These are phyloP conservation scores for Nicotiana rustica DNA, from an alignment of 305 asterid genomes.

Conservation along the genomic window DNA sequence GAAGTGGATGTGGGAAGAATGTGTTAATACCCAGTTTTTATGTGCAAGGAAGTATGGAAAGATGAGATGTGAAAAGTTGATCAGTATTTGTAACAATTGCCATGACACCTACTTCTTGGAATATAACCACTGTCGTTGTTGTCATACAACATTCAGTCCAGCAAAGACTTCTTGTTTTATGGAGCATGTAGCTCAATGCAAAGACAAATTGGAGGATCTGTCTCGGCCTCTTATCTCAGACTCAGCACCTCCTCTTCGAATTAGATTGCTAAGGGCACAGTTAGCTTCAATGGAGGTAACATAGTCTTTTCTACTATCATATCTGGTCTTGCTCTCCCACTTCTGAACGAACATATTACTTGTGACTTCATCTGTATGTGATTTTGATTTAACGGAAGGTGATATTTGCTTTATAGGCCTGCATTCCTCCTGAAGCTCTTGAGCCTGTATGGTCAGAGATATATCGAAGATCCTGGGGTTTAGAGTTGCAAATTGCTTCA, in stretches of 20 bases:
- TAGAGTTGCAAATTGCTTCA: constrained; percentile 63
- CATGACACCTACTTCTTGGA: constrained; percentile 54
- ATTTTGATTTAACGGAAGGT: constrained; percentile 33
- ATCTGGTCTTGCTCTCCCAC: not conserved
- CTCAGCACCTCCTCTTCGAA: constrained; percentile 58
- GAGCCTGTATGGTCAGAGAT: constrained; percentile 74
- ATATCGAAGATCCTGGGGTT: constrained; percentile 64
- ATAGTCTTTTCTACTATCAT: constrained; percentile 32
- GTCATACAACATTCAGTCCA: constrained; percentile 54
- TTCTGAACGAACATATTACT: constrained; percentile 24
- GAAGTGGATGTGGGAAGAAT: constrained; percentile 85
- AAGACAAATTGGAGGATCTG: constrained; percentile 49
- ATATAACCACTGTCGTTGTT: constrained; percentile 64
- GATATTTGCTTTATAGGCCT: constrained; percentile 63
- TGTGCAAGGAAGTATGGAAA: constrained; percentile 58
- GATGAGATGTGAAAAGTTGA: constrained; percentile 53
- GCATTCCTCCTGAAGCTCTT: constrained; percentile 76
- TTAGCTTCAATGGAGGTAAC: constrained; percentile 78
- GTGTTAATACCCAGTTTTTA: constrained; percentile 51
- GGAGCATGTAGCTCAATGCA: constrained; percentile 60
- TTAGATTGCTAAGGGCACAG: constrained; percentile 73
- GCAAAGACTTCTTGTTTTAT: constrained; percentile 42
- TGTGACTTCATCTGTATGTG: not conserved
- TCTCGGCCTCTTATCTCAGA: constrained; percentile 39
- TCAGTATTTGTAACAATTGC: constrained; percentile 67